Base-by-base conservation (phyloP, 371 early-diverging fungal genomes). In the Mortierella sp. region DNA sequence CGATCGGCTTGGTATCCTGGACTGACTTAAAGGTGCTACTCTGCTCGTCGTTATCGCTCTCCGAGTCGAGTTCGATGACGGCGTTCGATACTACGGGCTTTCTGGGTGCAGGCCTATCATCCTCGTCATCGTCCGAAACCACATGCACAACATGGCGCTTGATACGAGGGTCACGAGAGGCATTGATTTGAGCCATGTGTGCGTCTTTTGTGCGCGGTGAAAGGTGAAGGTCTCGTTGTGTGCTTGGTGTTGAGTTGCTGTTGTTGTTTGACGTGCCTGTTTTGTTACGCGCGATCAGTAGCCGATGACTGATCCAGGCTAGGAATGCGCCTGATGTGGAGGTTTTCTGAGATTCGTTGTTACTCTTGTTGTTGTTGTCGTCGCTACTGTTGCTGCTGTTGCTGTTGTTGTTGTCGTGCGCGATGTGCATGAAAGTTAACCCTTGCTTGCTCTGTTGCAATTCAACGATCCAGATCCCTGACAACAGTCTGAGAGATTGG, bases 91-190 rank as follows among this genome's bases (percentile, higher is more conserved):
- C 34, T 16, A 34, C 31, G 31, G 34, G 7, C 34, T 14, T 34
- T 19, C 8, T 34, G 4, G 8, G 19, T 34, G 34, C 42, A 24
- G 68, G 42, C 68, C 42, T 2, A 0, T 24, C 19, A 24, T 68
- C 44, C 44, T 68, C 68, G 44, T 70, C 77, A 13, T 50, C 68
- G 19, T 38, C 42, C 1, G 75, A 73, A n/a, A 73, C 74, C 55
- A 74, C 44, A 38, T 38, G 68, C 3, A 68, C 68, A 9, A 68
- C 10, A 9, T 19, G 24, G 4, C 21, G 38, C 44, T 68, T 68
- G 38, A 38, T 21, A 3, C 68, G 68, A 68, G 68, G 68, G 7
- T 68, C 68, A 42, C 68, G 68, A 68, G 68, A 68, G 42, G 9
- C 9, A 11, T 68, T 68, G 68, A 24, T 21, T 16, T 38, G 38